Base-by-base conservation (phyloP, 352 stramenopile genomes). In the Globisporangium rhizosaccharum region DNA sequence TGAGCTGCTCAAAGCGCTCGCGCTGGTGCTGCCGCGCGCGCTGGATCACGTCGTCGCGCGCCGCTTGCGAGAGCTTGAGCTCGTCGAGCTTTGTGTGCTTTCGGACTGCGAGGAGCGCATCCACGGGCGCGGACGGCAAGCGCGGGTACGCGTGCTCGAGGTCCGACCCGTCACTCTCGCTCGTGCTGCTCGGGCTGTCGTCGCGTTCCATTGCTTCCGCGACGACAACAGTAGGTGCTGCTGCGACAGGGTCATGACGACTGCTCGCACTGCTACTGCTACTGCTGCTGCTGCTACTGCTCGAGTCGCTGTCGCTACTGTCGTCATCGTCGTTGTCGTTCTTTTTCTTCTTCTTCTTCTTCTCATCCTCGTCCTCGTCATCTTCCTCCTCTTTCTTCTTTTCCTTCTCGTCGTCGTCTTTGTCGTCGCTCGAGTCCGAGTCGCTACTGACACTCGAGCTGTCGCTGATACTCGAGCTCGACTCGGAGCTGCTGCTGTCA, bases 131-230 rank as follows among this genome's bases (percentile, higher is more conserved):
- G 9, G 69, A 51, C 0, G 82, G 76, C 11, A 92, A 59, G 39
- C 70, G 61, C 36, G 79, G 82, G 39, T 91, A 91, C 26, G 77
- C 76, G 26, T 68, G 79, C 41, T 91, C 77, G 20, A 86, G 51
- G 41, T 89, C 77, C 0, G 74, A 84, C 25, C 68, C 80, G 51
- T 87, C 79, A 51, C 68, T 77, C 9, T 71, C 68, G 60, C 82
- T 89, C 45, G 81, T 73, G 6, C 70, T 72, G 53, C 62, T 78
- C 11, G 70, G 46, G 2, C 70, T 67, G 5, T 78, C 71, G 33
- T 67, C 66, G n/a, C 51, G n/a, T 4, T 48, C 33, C 37, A 36
- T 49, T 15, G 20, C 41, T 0, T 62, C 50, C 6, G 8, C 15
- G 25, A 28, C 33, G 7, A 18, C 30, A n/a, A 30, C 41, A 25